These are phyloP conservation scores for Neoboletus brunneissimus DNA, from an alignment of 768 basidiomycete genomes.

Conservation along the genomic window DNA sequence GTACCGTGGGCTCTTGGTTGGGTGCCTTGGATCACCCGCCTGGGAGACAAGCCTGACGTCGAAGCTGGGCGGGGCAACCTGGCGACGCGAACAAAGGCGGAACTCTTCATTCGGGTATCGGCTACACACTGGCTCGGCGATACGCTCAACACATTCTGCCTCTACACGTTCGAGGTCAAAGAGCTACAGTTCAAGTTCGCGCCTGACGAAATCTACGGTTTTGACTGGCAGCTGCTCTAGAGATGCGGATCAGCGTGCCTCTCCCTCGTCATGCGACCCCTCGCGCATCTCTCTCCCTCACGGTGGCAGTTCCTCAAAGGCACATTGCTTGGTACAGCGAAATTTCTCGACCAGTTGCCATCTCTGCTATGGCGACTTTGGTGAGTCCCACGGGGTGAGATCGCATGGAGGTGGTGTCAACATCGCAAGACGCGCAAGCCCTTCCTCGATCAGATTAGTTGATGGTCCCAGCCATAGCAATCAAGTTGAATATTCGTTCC, in stretches of 20 bases:
- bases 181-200: slow-evolving; percentile 4
- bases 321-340: background rate
- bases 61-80: slow-evolving; percentile 6
- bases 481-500: slow-evolving; percentile 23
- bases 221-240: slow-evolving; percentile 3
- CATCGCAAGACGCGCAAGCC: slow-evolving; percentile 11
- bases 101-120: slow-evolving; percentile 8
- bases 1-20: slow-evolving; percentile 21
- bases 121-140: slow-evolving; percentile 5
- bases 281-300: background rate
- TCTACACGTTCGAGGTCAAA: background rate
- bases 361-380: slow-evolving; percentile 1
- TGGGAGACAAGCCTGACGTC: slow-evolving; percentile 29
- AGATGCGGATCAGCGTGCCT: background rate
- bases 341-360: background rate
- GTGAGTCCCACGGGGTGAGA: background rate
- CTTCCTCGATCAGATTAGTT: slow-evolving; percentile 28
- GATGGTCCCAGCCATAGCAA: slow-evolving; percentile 8
- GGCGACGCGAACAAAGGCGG: slow-evolving; percentile 6
- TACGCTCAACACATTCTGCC: slow-evolving; percentile 4
- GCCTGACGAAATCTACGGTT: slow-evolving; percentile 6
- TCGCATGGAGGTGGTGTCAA: background rate
- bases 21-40: slow-evolving; percentile 32
- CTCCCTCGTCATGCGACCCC: background rate
- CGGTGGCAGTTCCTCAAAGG: background rate